These are phyloP conservation scores for Tolypocladium tundrense DNA, from an alignment of 2,329 filamentous ascomycete species.

Conservation along the genomic window DNA sequence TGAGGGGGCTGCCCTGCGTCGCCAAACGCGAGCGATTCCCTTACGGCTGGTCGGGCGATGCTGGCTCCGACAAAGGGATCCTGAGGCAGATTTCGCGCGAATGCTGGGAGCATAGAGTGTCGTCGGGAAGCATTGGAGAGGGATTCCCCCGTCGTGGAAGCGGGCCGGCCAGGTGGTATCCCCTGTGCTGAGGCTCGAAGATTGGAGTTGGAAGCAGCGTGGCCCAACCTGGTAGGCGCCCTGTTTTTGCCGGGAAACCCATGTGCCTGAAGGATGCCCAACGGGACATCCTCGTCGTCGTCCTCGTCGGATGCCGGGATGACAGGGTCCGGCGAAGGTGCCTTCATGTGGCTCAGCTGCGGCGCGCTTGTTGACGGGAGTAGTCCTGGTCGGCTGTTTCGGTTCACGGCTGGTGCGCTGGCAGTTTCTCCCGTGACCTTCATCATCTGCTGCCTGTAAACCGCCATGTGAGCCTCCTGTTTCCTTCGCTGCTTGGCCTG, in stretches of 20 bases:
- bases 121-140: conserved; percentile 18
- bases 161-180: conserved; percentile 37
- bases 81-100: conserved; percentile 70
- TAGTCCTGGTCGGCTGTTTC: conserved; percentile 42
- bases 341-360: conserved; percentile 35
- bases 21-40: conserved; percentile 65
- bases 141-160: conserved; percentile 47
- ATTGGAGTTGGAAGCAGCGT: conserved; percentile 61
- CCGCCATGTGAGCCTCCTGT: conserved; percentile 81
- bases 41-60: conserved; percentile 58
- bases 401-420: conserved; percentile 3
- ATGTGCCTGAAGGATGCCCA: conserved; percentile 79
- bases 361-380: conserved; percentile 53
- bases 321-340: conserved; percentile 24
- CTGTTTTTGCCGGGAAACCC: conserved; percentile 75
- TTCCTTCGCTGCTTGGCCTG: conserved; percentile 69
- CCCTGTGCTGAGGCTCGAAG: conserved; percentile 45
- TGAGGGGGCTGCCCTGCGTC: conserved; percentile 37
- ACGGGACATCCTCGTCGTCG: conserved; percentile 80
- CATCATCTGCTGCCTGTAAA: conserved; percentile 94
- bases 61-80: conserved; percentile 79
- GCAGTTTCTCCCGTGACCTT: conserved; percentile 74
- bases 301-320: conserved; percentile 62
- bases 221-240: conserved; percentile 57
- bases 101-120: conserved; percentile 56